Percentiles rank a stretch among this genome's conserved stretches.
Conservation (phyloP, 345 rosid genomes). For the Ailanthus altissimus region DNA sequence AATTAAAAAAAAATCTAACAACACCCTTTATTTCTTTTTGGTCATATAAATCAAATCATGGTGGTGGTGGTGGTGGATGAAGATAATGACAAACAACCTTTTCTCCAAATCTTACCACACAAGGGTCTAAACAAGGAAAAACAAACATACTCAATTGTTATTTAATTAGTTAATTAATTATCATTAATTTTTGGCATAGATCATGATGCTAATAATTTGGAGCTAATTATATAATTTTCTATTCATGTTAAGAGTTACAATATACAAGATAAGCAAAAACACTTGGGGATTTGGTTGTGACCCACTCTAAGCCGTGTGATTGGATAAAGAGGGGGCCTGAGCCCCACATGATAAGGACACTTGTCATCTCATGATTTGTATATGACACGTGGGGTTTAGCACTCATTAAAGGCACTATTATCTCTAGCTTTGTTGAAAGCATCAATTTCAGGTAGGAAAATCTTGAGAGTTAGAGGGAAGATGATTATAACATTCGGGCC, state of each 20-base stretch:
- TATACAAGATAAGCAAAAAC: background rate
- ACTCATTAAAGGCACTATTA: constrained; percentile 21
- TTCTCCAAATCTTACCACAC: constrained; percentile 28
- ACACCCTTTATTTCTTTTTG: background rate
- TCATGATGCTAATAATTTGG: constrained; percentile 32
- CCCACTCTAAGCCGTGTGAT: constrained; percentile 30
- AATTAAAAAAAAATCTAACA: background rate
- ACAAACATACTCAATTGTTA: constrained; percentile 11
- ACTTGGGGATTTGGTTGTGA: constrained; percentile 9
- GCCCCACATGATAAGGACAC: constrained; percentile 5
- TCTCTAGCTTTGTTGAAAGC: constrained; percentile 24
- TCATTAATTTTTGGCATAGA: constrained; percentile 13
- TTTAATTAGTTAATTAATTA: background rate
- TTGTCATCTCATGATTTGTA: constrained; percentile 7
- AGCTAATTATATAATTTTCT: constrained; percentile 21
- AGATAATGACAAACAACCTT: constrained; percentile 44
- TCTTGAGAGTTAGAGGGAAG: constrained; percentile 28
- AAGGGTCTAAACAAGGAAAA: constrained; percentile 17
- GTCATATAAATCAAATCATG: constrained; percentile 12
- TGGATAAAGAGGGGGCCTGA: constrained; percentile 20
- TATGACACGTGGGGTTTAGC: constrained; percentile 36
- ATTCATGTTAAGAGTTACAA: background rate
- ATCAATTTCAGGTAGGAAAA: constrained; percentile 32
- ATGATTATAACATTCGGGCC: constrained; percentile 22
- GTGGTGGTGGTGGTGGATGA: background rate